phyloP scores from a whole-genome alignment of 306 rosid genomes.

The Glycyrrhiza uralensis region DNA sequence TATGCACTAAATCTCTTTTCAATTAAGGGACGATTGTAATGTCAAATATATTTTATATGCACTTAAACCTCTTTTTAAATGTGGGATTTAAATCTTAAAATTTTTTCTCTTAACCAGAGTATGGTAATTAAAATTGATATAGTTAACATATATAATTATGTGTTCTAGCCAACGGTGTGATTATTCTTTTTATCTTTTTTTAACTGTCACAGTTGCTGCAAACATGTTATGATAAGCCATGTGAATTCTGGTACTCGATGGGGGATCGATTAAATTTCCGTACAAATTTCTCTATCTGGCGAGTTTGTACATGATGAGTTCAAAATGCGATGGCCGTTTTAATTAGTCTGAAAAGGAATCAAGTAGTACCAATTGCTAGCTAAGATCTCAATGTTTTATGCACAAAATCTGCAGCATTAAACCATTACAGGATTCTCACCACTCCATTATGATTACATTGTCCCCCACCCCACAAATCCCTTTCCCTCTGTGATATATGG shows the following conservation, averaged over 20 bases:
- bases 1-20: not conserved
- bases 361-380: conserved; percentile 19
- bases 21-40: not conserved
- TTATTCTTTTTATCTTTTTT: not conserved
- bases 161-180: not conserved
- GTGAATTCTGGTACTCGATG: conserved; percentile 28
- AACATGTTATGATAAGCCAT: conserved; percentile 33
- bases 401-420: conserved; percentile 33
- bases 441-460: conserved; percentile 15
- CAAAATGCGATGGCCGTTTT: not conserved
- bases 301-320: conserved; percentile 27
- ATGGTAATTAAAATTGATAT: not conserved
- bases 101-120: not conserved
- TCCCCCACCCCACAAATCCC: conserved; percentile 5
- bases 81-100: not conserved
- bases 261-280: conserved; percentile 8
- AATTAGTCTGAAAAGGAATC: conserved; percentile 29
- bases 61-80: not conserved
- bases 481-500: conserved; percentile 2
- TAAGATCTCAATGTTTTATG: conserved; percentile 18
- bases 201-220: conserved; percentile 1
- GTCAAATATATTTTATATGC: not conserved
- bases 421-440: conserved; percentile 27
- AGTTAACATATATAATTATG: not conserved
- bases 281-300: conserved; percentile 16